Evolutionary conservation across 352 stramenopile species (phyloP).

Genomic region (Globisporangium cylindrosporum): DNA sequence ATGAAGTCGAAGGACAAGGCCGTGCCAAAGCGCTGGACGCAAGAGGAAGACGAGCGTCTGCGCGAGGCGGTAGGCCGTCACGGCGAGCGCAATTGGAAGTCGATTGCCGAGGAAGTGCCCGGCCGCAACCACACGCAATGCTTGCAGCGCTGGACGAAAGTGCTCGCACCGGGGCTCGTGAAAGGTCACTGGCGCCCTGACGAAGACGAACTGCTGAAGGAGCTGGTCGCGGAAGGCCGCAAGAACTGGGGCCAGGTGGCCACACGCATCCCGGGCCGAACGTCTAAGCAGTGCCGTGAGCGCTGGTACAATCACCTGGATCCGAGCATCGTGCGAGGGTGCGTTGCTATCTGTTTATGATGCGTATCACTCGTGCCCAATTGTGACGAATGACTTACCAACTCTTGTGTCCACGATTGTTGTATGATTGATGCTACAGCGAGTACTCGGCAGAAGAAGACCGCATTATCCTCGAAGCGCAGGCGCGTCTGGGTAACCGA

Average conservation of each 20-base stretch:
- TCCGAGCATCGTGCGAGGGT: slow-evolving; percentile 19
- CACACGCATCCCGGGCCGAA: slow-evolving; percentile 76
- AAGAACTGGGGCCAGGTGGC: slow-evolving; percentile 90
- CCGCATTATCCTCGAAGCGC: slow-evolving; percentile 83
- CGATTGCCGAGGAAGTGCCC: slow-evolving; percentile 81
- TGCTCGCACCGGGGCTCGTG: slow-evolving; percentile 92
- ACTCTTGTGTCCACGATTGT: slow-evolving; percentile 1
- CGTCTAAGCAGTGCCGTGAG: slow-evolving; percentile 95
- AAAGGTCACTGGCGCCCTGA: slow-evolving; percentile 95
- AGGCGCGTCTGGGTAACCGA: slow-evolving; percentile 80
- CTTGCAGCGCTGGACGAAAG: slow-evolving; percentile 90
- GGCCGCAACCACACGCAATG: slow-evolving; percentile 88
- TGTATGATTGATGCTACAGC: slow-evolving; percentile 10
- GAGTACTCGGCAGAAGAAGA: slow-evolving; percentile 87
- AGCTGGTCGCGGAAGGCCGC: slow-evolving; percentile 71
- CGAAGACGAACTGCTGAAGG: slow-evolving; percentile 88
- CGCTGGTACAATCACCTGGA: slow-evolving; percentile 96
- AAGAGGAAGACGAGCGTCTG: slow-evolving; percentile 78
- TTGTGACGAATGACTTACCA: not conserved
- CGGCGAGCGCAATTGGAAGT: slow-evolving; percentile 87
- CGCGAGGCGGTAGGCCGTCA: slow-evolving; percentile 71
- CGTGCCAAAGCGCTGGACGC: slow-evolving; percentile 76
- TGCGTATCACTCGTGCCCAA: not conserved
- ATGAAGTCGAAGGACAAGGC: slow-evolving; percentile 86
- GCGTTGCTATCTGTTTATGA: not conserved